phyloP scores from a whole-genome alignment of 1,284 basidiomycete genomes.

The Leccinum ponderosum region DNA sequence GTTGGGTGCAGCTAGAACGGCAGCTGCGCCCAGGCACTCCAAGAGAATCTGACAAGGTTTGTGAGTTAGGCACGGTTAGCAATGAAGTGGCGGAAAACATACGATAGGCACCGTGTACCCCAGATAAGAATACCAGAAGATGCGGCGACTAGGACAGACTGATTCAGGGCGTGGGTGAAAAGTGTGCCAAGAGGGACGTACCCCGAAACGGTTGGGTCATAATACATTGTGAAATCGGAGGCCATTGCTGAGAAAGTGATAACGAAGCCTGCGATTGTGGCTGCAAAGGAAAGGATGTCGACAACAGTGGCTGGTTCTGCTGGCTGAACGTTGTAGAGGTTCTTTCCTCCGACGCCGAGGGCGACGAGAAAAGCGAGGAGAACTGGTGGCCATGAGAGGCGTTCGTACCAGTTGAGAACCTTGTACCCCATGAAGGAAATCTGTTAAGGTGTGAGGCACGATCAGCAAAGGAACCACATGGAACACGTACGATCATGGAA shows the following conservation, averaged over 20 bases:
- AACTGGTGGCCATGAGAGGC: conserved; percentile 77
- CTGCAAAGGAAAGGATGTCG: conserved; percentile 62
- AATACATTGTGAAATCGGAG: conserved; percentile 77
- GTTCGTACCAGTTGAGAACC: conserved; percentile 79
- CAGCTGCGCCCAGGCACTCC: conserved; percentile 78
- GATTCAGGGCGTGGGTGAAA: conserved; percentile 1
- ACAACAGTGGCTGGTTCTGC: conserved; percentile 52
- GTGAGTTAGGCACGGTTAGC: background rate
- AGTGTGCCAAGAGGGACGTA: conserved; percentile 25
- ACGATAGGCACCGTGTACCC: conserved; percentile 75
- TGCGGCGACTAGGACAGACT: conserved; percentile 47
- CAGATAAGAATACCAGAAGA: conserved; percentile 75
- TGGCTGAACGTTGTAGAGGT: conserved; percentile 47
- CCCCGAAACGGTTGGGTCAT: conserved; percentile 57
- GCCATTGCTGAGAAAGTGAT: conserved; percentile 66
- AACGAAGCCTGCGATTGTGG: conserved; percentile 72
- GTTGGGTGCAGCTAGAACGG: conserved; percentile 54
- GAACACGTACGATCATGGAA: conserved; percentile 64
- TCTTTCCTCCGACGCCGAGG: conserved; percentile 71
- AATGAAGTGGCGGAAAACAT: conserved; percentile 18
- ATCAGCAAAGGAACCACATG: background rate
- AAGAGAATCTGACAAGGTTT: conserved; percentile 45
- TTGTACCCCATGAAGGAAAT: conserved; percentile 81
- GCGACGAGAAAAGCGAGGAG: conserved; percentile 76
- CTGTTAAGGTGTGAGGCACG: conserved; percentile 31